These are phyloP conservation scores for Gaeumannomyces sp. DNA, from an alignment of 2,329 filamentous ascomycete genomes.

Conservation along the genomic window DNA sequence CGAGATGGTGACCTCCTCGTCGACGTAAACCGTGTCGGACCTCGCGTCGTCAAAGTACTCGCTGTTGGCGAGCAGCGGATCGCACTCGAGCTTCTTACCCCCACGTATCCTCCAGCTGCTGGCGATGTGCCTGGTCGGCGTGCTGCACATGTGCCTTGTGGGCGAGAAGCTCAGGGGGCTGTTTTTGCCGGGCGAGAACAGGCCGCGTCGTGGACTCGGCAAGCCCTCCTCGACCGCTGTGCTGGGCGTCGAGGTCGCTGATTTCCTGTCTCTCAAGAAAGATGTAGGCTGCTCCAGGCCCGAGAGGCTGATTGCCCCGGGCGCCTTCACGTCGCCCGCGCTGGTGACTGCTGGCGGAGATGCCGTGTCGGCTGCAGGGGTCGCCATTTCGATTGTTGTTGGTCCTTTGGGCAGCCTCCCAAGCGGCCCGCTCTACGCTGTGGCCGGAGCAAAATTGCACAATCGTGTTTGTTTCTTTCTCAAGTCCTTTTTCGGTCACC, in stretches of 20 bases:
- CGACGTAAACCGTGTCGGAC: conserved; percentile 12
- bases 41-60: conserved; percentile 7
- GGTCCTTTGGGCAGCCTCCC: background rate
- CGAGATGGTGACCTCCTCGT: conserved; percentile 13
- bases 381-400: background rate
- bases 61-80: conserved; percentile 9
- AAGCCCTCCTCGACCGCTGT: background rate
- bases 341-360: background rate
- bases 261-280: background rate
- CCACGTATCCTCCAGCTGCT: conserved; percentile 13
- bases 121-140: conserved; percentile 13
- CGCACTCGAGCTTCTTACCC: conserved; percentile 9
- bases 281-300: background rate
- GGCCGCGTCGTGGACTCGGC: background rate
- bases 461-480: background rate
- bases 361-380: background rate
- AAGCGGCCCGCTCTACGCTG: background rate
- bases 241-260: background rate
- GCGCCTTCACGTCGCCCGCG: background rate
- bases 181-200: background rate
- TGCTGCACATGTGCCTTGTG: conserved; percentile 12
- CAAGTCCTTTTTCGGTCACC: background rate
- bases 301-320: background rate
- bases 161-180: conserved; percentile 13
- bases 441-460: background rate